phyloP scores from a whole-genome alignment of 139 green algal genomes.

The Marvania coccoides region DNA sequence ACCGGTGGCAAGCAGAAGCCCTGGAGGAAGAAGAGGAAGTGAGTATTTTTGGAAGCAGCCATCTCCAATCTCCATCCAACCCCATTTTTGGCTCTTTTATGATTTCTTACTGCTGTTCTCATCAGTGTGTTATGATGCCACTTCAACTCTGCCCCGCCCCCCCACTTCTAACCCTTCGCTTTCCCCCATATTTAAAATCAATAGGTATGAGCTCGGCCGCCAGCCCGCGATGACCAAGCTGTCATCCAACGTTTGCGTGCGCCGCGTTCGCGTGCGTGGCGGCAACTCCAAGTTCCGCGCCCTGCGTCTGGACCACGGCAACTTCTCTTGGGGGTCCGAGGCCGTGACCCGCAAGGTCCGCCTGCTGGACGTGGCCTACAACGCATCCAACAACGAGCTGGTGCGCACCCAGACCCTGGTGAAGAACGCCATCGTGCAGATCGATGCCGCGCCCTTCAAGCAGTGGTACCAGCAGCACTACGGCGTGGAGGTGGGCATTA shows the following conservation, averaged over 20 bases:
- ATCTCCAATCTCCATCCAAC: no score
- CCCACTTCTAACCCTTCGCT: neutral
- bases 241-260: constrained; percentile 79
- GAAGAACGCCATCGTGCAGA: constrained; percentile 90
- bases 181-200: no score
- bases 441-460: constrained; percentile 96
- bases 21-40: constrained; percentile 99
- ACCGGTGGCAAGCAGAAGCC: constrained; percentile 94
- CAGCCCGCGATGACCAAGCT: constrained; percentile 96
- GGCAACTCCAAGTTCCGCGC: constrained; percentile 98
- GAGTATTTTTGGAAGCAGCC: no score
- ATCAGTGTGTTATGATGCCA: neutral
- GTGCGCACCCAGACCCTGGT: constrained; percentile 97
- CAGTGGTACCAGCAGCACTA: constrained; percentile 95
- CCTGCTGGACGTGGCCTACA: constrained; percentile 97
- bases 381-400: constrained; percentile 99
- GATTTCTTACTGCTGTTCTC: neutral
- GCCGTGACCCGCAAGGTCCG: constrained; percentile 88
- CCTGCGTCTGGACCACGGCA: constrained; percentile 92
- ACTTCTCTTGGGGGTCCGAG: constrained; percentile 92
- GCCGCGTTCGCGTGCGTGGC: constrained; percentile 83
- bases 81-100: no score
- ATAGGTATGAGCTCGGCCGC: constrained; percentile 96
- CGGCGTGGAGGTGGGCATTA: constrained; percentile 87
- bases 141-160: neutral